Evolutionary conservation across 2,329 filamentous ascomycete species (phyloP), one percentile per base, ranked within the genome.

Genomic region (Aspergillus neotritici): DNA sequence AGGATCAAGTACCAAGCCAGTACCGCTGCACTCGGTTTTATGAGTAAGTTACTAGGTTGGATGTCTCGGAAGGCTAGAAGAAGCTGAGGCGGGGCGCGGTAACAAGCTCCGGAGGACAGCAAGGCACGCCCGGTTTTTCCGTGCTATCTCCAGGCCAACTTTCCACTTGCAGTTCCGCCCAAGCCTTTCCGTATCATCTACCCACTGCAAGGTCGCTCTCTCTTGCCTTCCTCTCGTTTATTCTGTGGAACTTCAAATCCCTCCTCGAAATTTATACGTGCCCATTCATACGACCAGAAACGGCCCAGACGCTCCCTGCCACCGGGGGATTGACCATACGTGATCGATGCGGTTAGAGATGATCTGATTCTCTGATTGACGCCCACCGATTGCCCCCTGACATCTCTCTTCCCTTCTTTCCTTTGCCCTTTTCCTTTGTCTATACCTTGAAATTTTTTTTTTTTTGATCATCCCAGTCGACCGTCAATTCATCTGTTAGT

Each of bases 71-170:
- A 14, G 14, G 31, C 28, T 25, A 28, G 5, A 38, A 28, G 5
- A 38, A 34, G 37, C 40, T 42, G 46, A 36, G 43, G 47, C 45
- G 50, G 50, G 48, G 43, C 49, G 39, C 43, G 21, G 21, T 25
- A 25, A 25, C 21, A 32, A 40, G 47, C 34, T 44, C 39, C 34
- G 40, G 29, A 46, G 12, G 36, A 34, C 44, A 25, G 21, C 21
- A 25, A 25, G 21, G 21, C 21, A 25, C 34, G 41, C 40, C 43
- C 43, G 43, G 42, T 50, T 53, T 48, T 51, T 49, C 49, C 54
- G 39, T 44, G 40, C 43, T 47, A 48, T 48, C 44, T 52, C 46
- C 51, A 50, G 52, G 49, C 53, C 52, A 55, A 51, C 52, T 51
- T 44, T 49, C 40, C 21, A 37, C 41, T 41, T 44, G 25, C 8